phyloP scores from a whole-genome alignment of 495 filamentous ascomycete genomes.

The Opeltia flavorubescens region DNA sequence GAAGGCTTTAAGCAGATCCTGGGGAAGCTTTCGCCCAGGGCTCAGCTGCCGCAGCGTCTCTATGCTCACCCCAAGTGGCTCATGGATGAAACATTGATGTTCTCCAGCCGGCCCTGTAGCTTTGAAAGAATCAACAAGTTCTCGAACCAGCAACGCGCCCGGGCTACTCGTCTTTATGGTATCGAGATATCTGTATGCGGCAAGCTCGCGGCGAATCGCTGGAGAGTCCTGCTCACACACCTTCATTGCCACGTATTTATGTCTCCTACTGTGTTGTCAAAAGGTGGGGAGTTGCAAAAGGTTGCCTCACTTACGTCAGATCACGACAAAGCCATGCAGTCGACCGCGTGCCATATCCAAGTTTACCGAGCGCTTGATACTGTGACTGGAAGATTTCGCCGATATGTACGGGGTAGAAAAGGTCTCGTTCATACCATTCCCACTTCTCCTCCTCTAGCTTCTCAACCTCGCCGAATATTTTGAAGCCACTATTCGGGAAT shows the following conservation, averaged over 20 bases:
- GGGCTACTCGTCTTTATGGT: constrained; percentile 19
- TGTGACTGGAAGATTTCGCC: constrained; percentile 31
- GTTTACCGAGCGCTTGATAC: constrained; percentile 37
- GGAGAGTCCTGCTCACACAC: constrained; percentile 20
- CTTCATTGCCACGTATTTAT: constrained; percentile 29
- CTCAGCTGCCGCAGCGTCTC: constrained; percentile 19
- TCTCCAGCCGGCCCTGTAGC: constrained; percentile 23
- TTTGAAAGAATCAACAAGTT: constrained; percentile 28
- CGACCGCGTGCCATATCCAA: constrained; percentile 38
- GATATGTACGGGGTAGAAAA: constrained; percentile 36
- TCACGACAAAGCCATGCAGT: constrained; percentile 41
- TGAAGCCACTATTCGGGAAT: not conserved
- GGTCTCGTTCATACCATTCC: constrained; percentile 25
- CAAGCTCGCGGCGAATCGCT: constrained; percentile 22
- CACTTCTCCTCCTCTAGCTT: constrained; percentile 32
- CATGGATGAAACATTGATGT: constrained; percentile 30
- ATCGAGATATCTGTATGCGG: constrained; percentile 25
- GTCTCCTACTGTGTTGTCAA: constrained; percentile 14
- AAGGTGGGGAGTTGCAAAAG: not conserved
- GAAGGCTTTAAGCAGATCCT: constrained; percentile 18
- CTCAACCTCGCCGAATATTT: not conserved
- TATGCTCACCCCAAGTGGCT: constrained; percentile 27
- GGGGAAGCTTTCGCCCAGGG: constrained; percentile 17
- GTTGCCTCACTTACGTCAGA: constrained; percentile 26
- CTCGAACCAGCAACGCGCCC: constrained; percentile 24